These are phyloP conservation scores for Aquilaria agallochum DNA, from an alignment of 441 rosid species.

Conservation along the genomic window DNA sequence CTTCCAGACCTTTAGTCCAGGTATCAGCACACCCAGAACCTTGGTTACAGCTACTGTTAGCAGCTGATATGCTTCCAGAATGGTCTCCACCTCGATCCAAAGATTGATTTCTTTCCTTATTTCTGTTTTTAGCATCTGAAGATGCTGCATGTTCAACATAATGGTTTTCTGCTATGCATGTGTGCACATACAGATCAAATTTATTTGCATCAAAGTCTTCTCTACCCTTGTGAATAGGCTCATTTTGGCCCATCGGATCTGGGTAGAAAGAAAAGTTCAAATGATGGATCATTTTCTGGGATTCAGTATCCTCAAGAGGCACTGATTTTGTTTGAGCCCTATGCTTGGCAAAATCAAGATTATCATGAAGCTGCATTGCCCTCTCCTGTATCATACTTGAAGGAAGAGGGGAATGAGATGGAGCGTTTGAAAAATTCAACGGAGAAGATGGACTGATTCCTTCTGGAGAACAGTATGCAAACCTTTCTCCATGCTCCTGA, in stretches of 20 bases:
- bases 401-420: constrained; percentile 22
- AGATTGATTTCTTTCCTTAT: constrained; percentile 17
- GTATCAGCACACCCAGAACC: constrained; percentile 22
- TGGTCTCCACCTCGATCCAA: constrained; percentile 29
- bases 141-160: constrained; percentile 23
- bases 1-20: constrained; percentile 19
- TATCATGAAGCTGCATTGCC: constrained; percentile 29
- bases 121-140: constrained; percentile 19
- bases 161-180: constrained; percentile 12
- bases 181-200: constrained; percentile 13
- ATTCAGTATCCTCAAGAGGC: constrained; percentile 25
- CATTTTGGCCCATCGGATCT: constrained; percentile 18
- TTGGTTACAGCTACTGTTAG: constrained; percentile 17
- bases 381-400: constrained; percentile 30
- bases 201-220: constrained; percentile 13
- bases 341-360: constrained; percentile 26
- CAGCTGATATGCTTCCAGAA: constrained; percentile 16
- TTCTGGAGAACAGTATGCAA: constrained; percentile 51
- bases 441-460: constrained; percentile 50
- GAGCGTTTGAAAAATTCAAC: constrained; percentile 37
- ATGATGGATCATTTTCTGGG: constrained; percentile 18
- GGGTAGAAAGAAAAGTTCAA: constrained; percentile 22
- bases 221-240: constrained; percentile 24
- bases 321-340: constrained; percentile 27
- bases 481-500: constrained; percentile 43